These are phyloP conservation scores for Urochloa ruziziensis DNA, from an alignment of 176 grass and related monocot genomes.

Conservation along the genomic window DNA sequence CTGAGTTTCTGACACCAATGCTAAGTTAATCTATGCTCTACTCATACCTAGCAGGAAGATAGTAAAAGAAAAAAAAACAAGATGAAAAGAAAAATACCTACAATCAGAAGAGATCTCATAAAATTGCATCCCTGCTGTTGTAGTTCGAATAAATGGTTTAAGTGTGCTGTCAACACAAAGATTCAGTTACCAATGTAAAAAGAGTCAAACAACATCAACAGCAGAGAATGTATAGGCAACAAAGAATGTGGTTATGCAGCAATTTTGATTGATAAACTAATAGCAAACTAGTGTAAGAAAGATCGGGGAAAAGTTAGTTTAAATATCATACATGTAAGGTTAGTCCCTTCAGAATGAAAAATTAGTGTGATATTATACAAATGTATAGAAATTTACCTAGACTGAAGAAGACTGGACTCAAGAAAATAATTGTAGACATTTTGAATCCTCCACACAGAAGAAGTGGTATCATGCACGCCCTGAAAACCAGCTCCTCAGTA, in stretches of 20 bases:
- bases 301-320: not conserved
- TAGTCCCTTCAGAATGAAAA: not conserved
- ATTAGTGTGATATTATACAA: not conserved
- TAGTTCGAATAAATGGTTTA: conserved; percentile 86
- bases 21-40: not conserved
- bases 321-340: not conserved
- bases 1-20: not conserved
- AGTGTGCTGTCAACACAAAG: conserved; percentile 68
- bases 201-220: not conserved
- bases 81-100: conserved; percentile 56
- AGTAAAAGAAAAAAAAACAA: conserved; percentile 3
- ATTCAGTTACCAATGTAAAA: conserved; percentile 4
- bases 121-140: conserved; percentile 65
- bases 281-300: not conserved
- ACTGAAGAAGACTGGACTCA: conserved; percentile 94
- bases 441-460: conserved; percentile 93
- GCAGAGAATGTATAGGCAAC: not conserved
- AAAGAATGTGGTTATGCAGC: not conserved
- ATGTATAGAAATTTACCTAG: conserved; percentile 72
- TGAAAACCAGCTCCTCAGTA: conserved; percentile 94
- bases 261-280: conserved; percentile 7
- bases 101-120: conserved; percentile 76
- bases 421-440: conserved; percentile 69
- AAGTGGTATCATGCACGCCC: conserved; percentile 93
- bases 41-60: not conserved